phyloP scores from a whole-genome alignment of 192 early-diverging fungal genomes.

The Glomus cerebriforme region DNA sequence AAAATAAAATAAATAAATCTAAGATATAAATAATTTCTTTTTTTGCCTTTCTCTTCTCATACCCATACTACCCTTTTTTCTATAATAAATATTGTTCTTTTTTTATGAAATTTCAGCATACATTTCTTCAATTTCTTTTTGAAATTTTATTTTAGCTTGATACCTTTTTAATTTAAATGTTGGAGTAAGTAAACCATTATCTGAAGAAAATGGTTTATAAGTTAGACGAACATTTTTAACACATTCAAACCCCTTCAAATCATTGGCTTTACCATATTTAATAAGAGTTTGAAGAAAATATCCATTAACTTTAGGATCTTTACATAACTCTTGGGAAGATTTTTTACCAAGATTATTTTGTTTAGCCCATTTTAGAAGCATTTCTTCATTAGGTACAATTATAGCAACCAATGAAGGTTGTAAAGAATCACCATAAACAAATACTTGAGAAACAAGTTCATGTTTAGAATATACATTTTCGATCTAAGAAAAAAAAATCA shows the following conservation, averaged over 20 bases:
- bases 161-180: constrained; percentile 92
- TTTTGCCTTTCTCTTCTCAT: too few relatives aligned
- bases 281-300: constrained; percentile 62
- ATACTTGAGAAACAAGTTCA: constrained; percentile 51
- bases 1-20: too few relatives aligned
- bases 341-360: constrained; percentile 40
- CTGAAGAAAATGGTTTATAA: constrained; percentile 72
- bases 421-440: constrained; percentile 56
- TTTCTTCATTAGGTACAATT: constrained; percentile 54
- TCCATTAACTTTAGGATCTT: constrained; percentile 49
- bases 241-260: constrained; percentile 90
- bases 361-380: constrained; percentile 44
- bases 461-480: constrained; percentile 61
- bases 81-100: too few relatives aligned
- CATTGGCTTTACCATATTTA: constrained; percentile 60
- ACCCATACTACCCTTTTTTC: too few relatives aligned
- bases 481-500: constrained; percentile 41
- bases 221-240: constrained; percentile 74
- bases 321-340: constrained; percentile 55
- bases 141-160: constrained; percentile 70
- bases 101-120: constrained; percentile 51
- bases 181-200: constrained; percentile 86
- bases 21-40: too few relatives aligned
- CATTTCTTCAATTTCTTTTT: constrained; percentile 68
- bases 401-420: constrained; percentile 53